Evolutionary conservation across 306 rosid species (phyloP).

Genomic region (Lathyrus sativus): DNA sequence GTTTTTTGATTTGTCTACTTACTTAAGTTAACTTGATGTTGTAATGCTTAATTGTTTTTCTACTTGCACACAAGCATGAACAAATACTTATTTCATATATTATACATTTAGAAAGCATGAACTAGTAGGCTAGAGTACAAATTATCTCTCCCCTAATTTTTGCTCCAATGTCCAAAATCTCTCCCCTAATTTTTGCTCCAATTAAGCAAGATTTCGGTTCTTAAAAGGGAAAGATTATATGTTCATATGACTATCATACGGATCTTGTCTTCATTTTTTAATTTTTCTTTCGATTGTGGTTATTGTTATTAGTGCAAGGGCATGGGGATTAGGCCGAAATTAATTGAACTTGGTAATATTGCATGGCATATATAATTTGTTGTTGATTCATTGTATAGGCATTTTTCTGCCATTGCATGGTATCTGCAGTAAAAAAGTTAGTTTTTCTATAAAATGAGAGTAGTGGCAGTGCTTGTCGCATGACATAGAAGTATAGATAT

Average conservation of each 20-base stretch:
- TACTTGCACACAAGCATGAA: slow-evolving; percentile 15
- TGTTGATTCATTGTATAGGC: slow-evolving; percentile 10
- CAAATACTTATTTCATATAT: slow-evolving; percentile 10
- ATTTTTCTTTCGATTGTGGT: not conserved
- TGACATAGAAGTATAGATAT: slow-evolving; percentile 22
- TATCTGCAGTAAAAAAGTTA: not conserved
- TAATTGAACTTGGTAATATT: slow-evolving; percentile 6
- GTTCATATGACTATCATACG: slow-evolving; percentile 12
- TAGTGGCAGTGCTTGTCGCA: slow-evolving; percentile 15
- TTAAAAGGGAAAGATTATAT: not conserved
- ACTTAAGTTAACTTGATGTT: slow-evolving; percentile 9
- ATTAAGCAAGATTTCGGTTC: not conserved
- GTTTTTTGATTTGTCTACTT: slow-evolving; percentile 1
- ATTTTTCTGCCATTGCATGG: slow-evolving; percentile 9
- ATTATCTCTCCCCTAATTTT: not conserved
- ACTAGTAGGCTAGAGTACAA: not conserved
- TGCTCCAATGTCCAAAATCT: slow-evolving; percentile 11
- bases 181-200: slow-evolving; percentile 1
- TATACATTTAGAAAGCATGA: not conserved
- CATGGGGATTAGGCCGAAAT: slow-evolving; percentile 17
- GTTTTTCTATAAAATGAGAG: slow-evolving; percentile 25
- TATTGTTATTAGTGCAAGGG: not conserved
- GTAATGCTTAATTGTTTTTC: slow-evolving; percentile 6
- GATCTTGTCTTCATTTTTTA: slow-evolving; percentile 10
- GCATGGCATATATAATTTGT: slow-evolving; percentile 27